Evolutionary conservation across 2,329 filamentous ascomycete genomes (phyloP).

Genomic region (Ophiostoma australiae): DNA sequence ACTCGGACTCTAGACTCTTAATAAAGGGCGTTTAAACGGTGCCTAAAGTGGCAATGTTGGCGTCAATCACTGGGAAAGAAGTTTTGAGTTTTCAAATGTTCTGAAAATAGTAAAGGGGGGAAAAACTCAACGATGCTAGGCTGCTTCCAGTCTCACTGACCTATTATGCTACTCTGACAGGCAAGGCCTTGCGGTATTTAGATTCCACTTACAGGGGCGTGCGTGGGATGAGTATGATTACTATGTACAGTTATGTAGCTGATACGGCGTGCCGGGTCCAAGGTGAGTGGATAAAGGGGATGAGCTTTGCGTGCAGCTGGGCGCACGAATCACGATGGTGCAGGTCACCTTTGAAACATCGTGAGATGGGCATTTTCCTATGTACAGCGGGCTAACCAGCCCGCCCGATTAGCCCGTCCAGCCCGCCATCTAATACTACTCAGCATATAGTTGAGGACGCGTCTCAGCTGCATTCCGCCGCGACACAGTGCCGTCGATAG

Average conservation of each 20-base stretch:
- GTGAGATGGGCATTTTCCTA: not conserved
- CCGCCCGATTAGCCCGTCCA: not conserved
- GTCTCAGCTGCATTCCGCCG: not conserved
- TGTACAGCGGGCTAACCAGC: not conserved
- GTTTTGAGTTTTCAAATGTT: not conserved
- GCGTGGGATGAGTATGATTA: not conserved
- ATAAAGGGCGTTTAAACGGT: not conserved
- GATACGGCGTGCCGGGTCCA: conserved; percentile 2
- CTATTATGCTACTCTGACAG: not conserved
- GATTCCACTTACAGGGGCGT: not conserved
- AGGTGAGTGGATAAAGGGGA: not conserved
- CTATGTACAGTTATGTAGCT: too few relatives aligned
- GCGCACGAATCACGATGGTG: not conserved
- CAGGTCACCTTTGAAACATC: conserved; percentile 6
- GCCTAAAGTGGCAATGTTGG: not conserved
- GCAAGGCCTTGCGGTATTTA: conserved; percentile 8
- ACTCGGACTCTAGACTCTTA: conserved; percentile 1
- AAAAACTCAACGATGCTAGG: conserved; percentile 1
- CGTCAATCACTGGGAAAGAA: not conserved
- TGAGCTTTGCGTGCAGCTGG: not conserved
- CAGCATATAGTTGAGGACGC: not conserved
- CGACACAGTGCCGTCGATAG: not conserved
- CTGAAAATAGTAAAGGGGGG: not conserved
- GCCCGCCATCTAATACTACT: not conserved
- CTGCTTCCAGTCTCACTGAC: not conserved